Percentiles rank a stretch among this genome's conserved stretches.
These are phyloP conservation scores for Ogataea salicorniae DNA, from an alignment of 805 yeast species.

Conservation along the genomic window DNA sequence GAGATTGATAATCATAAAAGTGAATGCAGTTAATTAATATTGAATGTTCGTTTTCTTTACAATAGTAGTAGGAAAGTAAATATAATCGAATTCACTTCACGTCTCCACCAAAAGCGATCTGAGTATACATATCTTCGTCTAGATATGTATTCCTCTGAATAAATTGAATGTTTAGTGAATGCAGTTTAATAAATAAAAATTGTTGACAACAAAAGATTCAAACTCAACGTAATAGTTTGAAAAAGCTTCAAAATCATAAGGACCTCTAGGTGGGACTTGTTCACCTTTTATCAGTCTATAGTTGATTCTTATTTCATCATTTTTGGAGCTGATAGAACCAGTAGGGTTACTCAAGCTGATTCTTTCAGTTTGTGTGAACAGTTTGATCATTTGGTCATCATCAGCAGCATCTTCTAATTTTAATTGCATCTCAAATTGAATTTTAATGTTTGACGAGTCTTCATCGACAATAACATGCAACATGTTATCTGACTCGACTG, in stretches of 20 bases:
- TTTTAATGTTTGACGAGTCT: conserved; percentile 19
- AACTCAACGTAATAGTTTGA: conserved; percentile 21
- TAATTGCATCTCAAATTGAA: conserved; percentile 19
- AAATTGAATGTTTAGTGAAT: not conserved
- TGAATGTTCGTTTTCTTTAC: too few relatives aligned
- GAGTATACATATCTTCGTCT: too few relatives aligned
- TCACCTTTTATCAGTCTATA: conserved; percentile 21
- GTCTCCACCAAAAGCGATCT: too few relatives aligned
- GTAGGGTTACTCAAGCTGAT: conserved; percentile 1
- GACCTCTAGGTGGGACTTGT: conserved; percentile 22
- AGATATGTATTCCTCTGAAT: too few relatives aligned
- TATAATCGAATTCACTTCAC: too few relatives aligned
- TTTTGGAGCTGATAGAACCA: conserved; percentile 3
- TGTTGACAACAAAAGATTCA: conserved; percentile 18
- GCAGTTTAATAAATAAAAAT: conserved; percentile 17
- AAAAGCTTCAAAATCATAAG: conserved; percentile 23
- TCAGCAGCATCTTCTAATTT: not conserved
- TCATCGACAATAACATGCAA: conserved; percentile 22
- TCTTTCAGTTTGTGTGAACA: conserved; percentile 3
- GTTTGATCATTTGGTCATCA: conserved; percentile 1
- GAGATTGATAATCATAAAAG: too few relatives aligned
- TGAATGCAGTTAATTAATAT: too few relatives aligned
- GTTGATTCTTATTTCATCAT: conserved; percentile 6
- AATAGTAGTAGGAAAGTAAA: too few relatives aligned
- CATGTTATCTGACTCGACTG: not conserved